Evolutionary conservation across 257 asterid genomes (phyloP), one percentile per base, ranked within the genome.

Genomic region (Plectranthus barbatus): DNA sequence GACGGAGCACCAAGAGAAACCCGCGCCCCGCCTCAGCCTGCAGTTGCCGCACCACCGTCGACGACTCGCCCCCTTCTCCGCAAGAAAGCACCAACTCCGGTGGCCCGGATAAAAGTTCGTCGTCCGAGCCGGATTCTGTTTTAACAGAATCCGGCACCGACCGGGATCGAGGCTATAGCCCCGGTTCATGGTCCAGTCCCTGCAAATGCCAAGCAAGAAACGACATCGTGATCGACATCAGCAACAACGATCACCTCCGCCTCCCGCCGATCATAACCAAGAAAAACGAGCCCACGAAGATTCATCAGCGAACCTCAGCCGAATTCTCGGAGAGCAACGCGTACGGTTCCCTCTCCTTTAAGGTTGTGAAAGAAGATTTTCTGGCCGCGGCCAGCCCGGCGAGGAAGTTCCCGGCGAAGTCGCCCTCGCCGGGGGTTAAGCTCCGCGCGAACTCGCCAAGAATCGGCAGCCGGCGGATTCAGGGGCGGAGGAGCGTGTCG

Each of bases 261-360:
- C 95, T 86, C 9, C 82, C 84, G 12, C 84, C 82, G 14, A 84
- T 86, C 60, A 80, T 71, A 58, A 86, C 95, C 1, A 75, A 70
- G 66, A 74, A 57, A 52, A 24, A 14, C 2, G 62, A 60, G 17
- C 39, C 71, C 42, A n/a, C 67, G 21, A 68, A 76, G 62, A 46
- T 60, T 5, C 56, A 56, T 36, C 62, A 31, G 7, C 36, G 69
- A 3, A 68, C 71, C 21, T 54, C 76, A 6, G 67, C 77, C 1
- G 77, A 76, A 26, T 66, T 70, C 41, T 66, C 77, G 18, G 77
- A 67, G 59, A 70, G 15, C 17, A 73, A 49, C 42, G 68, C 54
- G 4, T 54, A 59, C 18, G 70, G 75, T 8, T 72, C 81, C 20
- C 60, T 77, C 7, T 66, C 81, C 6, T 74, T 74, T 12, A 77